A percentile compares a stretch with the other conserved stretches of the same genome.
phyloP scores from a whole-genome alignment of 495 filamentous ascomycete genomes.

The Lichina pygmaea region DNA sequence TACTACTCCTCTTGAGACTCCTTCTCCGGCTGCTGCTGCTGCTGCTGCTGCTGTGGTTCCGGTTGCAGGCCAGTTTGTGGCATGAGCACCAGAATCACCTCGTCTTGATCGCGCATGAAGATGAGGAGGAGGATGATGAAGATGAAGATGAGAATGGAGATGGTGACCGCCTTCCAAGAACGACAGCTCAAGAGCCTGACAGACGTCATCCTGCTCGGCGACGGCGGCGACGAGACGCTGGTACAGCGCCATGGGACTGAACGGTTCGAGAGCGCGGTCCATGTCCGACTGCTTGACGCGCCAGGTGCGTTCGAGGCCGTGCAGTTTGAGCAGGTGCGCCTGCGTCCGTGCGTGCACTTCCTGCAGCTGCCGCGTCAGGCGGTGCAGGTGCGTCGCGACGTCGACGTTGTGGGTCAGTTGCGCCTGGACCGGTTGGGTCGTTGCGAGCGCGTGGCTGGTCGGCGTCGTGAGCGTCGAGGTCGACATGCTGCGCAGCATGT shows the following conservation, averaged over 20 bases:
- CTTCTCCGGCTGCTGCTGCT: not conserved
- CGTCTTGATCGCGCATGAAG: not conserved
- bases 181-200: constrained; percentile 64
- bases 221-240: constrained; percentile 46
- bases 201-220: constrained; percentile 60
- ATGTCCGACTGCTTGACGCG: constrained; percentile 65
- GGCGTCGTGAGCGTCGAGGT: not conserved
- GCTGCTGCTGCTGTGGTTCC: not conserved
- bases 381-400: no score
- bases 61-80: no score
- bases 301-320: constrained; percentile 78
- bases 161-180: constrained; percentile 36
- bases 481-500: not conserved
- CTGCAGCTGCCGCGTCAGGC: no score
- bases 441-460: not conserved
- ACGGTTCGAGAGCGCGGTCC: constrained; percentile 61
- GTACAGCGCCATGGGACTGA: constrained; percentile 63
- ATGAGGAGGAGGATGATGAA: not conserved
- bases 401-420: no score
- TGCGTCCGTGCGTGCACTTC: constrained; percentile 20
- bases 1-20: not conserved
- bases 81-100: no score
- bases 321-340: constrained; percentile 52
- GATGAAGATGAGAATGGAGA: not conserved
- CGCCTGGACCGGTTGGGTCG: no score